Evolutionary conservation across 176 grass and related monocot genomes (phyloP), one percentile per base, ranked within the genome.

Genomic region (Stipa capillata): DNA sequence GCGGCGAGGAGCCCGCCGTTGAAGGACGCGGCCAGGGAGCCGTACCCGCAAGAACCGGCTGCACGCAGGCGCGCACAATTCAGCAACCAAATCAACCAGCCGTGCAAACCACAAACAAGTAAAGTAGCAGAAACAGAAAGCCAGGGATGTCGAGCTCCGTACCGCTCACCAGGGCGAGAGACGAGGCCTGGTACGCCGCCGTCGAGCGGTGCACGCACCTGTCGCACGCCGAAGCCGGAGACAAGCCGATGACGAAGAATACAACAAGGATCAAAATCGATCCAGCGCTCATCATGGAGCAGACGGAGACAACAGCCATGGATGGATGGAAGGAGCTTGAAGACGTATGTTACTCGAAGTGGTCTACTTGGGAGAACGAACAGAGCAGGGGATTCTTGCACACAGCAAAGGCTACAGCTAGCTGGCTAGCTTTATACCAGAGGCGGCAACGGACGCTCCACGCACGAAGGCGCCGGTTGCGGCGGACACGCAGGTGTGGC

Each of bases 31-130:
- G 88, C 85, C 41, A 89, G 24, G 73, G 88, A 60, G 29, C 86
- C 91, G 81, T 93, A 91, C 61, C 94, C 91, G 85, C 91, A 97
- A 48, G 86, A 87, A 15, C 89, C 91, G 68, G 74, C 91, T 97
- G 80, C 44, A 65, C 29, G 39, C n/a, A 51, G 21, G 20, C 9
- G 6, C 21, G 17, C 11, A 24, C 18, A 32, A 60, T 42, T 7
- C 34, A 43, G 28, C 33, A 67, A 51, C 3, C 24, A 3, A 6
- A 8, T 3, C 28, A 31, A 20, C 0, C n/a, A 3, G 37, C 36
- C 28, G 44, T 25, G 3, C 79, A 39, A 21, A 8, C 10, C 47
- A 21, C 1, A 14, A 15, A 33, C 17, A 17, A 48, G 21, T 12
- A 8, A 43, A 4, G 3, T 23, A 4, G 6, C 4, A 57, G 42